Conservation (phyloP, 2,329 filamentous ascomycete species). For the Cadophora sp. region DNA sequence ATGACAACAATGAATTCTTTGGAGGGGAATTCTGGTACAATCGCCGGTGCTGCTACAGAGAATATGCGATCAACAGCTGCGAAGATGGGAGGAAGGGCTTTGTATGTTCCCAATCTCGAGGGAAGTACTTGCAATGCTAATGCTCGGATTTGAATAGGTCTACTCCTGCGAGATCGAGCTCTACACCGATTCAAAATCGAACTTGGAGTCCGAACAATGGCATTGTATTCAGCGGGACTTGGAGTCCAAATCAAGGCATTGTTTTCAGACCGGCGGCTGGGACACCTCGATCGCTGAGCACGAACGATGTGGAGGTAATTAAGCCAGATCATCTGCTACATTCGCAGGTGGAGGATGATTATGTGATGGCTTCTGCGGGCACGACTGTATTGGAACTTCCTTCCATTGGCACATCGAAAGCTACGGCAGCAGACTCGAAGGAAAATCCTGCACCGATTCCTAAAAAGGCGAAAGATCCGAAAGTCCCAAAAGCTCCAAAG, state of each 20-base stretch:
- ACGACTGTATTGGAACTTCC: conserved; percentile 13
- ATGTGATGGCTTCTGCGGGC: conserved; percentile 31
- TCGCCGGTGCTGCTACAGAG: conserved; percentile 18
- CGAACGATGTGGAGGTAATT: conserved; percentile 24
- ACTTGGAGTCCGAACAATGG: conserved; percentile 19
- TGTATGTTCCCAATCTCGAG: conserved; percentile 34
- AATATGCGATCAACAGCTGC: conserved; percentile 34
- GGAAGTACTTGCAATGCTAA: neutral
- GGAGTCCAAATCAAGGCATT: conserved; percentile 50
- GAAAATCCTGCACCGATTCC: too few species aligned
- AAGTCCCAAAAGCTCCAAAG: neutral
- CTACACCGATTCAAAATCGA: neutral
- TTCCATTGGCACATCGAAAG: neutral
- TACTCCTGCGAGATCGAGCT: conserved; percentile 10
- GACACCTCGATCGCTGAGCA: conserved; percentile 33
- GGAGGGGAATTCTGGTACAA: conserved; percentile 28
- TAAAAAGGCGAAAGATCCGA: neutral
- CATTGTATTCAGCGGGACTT: conserved; percentile 50
- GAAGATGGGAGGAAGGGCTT: conserved; percentile 27
- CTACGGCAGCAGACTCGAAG: conserved; percentile 3
- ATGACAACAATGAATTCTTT: conserved; percentile 31
- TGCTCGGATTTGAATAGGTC: neutral
- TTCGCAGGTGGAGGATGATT: conserved; percentile 35
- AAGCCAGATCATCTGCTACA: conserved; percentile 33
- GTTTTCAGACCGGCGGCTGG: conserved; percentile 45